These are phyloP conservation scores for Solanum bulbocastanum DNA, from an alignment of 257 asterid species.

Conservation along the genomic window DNA sequence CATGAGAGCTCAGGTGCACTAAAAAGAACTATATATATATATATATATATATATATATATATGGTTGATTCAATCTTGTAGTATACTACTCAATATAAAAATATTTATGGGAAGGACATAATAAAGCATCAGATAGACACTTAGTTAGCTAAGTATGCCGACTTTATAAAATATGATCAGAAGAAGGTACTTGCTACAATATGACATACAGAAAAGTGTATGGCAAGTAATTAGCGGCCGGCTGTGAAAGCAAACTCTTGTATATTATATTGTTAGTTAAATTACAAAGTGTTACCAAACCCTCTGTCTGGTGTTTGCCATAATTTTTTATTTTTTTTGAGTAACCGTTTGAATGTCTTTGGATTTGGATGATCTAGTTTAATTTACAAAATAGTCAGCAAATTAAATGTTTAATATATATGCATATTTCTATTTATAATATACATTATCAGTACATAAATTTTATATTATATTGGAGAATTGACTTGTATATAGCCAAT, in stretches of 20 bases:
- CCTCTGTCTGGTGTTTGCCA: not conserved
- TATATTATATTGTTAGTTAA: not conserved
- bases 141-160: not conserved
- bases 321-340: too few species aligned
- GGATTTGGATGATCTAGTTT: not conserved
- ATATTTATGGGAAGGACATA: not conserved
- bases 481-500: not conserved
- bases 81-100: not conserved
- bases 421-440: too few species aligned
- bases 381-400: too few species aligned
- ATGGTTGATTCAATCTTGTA: not conserved
- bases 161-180: not conserved
- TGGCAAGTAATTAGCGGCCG: not conserved
- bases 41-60: not conserved
- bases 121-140: not conserved
- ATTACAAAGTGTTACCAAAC: not conserved
- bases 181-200: not conserved
- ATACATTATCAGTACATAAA: not conserved
- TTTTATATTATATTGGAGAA: not conserved
- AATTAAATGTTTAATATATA: too few species aligned
- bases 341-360: too few species aligned
- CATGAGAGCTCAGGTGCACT: not conserved
- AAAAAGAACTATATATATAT: not conserved
- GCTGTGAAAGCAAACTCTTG: not conserved
- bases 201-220: not conserved